A percentile compares a stretch with the other conserved stretches of the same genome.
Conservation (phyloP, 2,329 filamentous ascomycete species). For the Xylariaceae sp. region DNA sequence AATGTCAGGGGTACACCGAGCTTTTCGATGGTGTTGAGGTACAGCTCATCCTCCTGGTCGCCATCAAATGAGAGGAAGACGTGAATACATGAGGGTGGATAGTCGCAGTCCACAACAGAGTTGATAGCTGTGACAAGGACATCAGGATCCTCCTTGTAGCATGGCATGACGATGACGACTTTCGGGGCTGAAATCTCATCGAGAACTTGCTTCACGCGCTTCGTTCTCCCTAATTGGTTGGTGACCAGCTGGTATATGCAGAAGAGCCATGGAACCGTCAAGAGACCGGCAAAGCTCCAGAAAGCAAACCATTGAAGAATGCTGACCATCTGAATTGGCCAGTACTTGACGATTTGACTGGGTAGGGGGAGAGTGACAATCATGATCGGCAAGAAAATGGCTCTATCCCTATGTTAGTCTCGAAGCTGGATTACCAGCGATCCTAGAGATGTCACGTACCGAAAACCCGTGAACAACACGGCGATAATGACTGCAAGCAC, state of each 20-base stretch:
- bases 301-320: slow-evolving; percentile 93
- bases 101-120: slow-evolving; percentile 90
- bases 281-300: slow-evolving; percentile 80
- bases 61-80: slow-evolving; percentile 95
- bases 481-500: slow-evolving; percentile 74
- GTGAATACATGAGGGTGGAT: slow-evolving; percentile 86
- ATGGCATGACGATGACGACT: slow-evolving; percentile 94
- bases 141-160: slow-evolving; percentile 86
- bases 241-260: slow-evolving; percentile 90
- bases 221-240: slow-evolving; percentile 75
- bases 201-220: slow-evolving; percentile 76
- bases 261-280: slow-evolving; percentile 88
- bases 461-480: slow-evolving; percentile 66
- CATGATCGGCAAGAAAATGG: slow-evolving; percentile 90
- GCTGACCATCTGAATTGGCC: slow-evolving; percentile 63
- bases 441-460: slow-evolving; percentile 45
- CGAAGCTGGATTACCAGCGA: neutral
- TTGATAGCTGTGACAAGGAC: slow-evolving; percentile 81
- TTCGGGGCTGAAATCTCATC: slow-evolving; percentile 87
- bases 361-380: slow-evolving; percentile 86
- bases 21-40: slow-evolving; percentile 78
- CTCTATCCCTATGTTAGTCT: slow-evolving; percentile 41
- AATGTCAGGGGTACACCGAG: slow-evolving; percentile 76
- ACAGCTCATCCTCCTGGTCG: slow-evolving; percentile 82
- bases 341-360: slow-evolving; percentile 63